These are phyloP conservation scores for Perilla frutescens DNA, from an alignment of 257 asterid species.

Conservation along the genomic window DNA sequence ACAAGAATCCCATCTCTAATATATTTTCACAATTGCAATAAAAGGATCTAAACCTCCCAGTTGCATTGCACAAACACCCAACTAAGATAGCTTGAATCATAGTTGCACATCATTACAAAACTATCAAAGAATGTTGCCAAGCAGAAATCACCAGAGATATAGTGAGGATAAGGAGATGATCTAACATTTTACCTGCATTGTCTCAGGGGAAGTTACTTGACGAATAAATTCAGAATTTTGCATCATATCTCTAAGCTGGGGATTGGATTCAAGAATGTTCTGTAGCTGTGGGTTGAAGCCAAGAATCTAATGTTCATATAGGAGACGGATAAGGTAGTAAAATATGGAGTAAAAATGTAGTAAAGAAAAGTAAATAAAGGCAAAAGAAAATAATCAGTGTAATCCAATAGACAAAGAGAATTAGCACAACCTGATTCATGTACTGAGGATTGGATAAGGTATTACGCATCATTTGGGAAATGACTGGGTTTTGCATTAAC, in stretches of 20 bases:
- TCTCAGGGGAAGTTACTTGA: conserved; percentile 48
- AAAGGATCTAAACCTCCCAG: no score
- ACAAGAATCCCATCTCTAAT: no score
- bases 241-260: no score
- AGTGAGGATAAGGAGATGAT: background rate
- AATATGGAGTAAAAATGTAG: background rate
- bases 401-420: background rate
- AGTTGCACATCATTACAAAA: no score
- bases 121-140: no score
- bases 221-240: conserved; percentile 4
- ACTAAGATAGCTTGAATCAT: no score
- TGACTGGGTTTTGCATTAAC: background rate
- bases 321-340: conserved; percentile 1
- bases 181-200: conserved; percentile 50
- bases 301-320: conserved; percentile 39
- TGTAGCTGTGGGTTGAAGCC: conserved; percentile 53
- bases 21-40: no score
- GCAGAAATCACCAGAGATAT: background rate
- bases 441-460: no score
- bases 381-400: background rate
- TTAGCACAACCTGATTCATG: no score
- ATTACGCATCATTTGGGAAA: conserved; percentile 56
- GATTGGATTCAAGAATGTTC: conserved; percentile 51
- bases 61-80: no score
- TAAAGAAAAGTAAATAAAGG: background rate